A percentile compares a stretch with the other conserved stretches of the same genome.
phyloP scores from a whole-genome alignment of 139 green algal genomes.

The Limnomonas spitsbergensis region DNA sequence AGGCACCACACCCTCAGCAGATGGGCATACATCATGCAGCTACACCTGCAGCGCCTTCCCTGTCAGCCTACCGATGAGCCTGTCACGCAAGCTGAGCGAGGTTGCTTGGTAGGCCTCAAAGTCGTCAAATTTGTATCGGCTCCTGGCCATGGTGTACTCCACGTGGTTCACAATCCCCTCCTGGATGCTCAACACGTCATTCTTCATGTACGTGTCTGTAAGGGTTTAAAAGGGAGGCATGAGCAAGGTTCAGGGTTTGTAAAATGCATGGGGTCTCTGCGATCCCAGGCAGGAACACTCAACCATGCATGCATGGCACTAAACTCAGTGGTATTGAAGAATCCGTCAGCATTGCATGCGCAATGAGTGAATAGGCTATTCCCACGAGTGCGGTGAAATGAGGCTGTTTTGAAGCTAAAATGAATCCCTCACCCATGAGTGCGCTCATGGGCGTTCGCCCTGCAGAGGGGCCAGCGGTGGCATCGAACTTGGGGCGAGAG shows the following conservation, averaged over 20 bases:
- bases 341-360: neutral
- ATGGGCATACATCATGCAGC: too few relatives aligned
- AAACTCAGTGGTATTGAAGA: neutral
- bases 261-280: neutral
- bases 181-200: constrained; percentile 93
- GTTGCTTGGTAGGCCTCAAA: constrained; percentile 92
- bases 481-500: constrained; percentile 44
- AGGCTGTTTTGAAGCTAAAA: neutral
- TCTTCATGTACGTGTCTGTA: constrained; percentile 92
- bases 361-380: neutral
- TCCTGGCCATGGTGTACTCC: constrained; percentile 96
- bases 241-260: neutral
- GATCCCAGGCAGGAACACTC: neutral
- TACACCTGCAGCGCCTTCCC: too few relatives aligned
- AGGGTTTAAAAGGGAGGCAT: neutral
- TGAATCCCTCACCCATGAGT: constrained; percentile 67
- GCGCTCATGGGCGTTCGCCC: constrained; percentile 61
- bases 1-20: too few relatives aligned
- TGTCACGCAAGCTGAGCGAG: constrained; percentile 82
- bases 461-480: neutral
- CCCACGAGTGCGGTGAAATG: neutral
- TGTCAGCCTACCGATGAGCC: constrained; percentile 89
- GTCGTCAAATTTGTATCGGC: constrained; percentile 91
- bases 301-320: neutral
- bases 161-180: constrained; percentile 96